These are phyloP conservation scores for Juncus effusus DNA, from an alignment of 176 grass and related monocot species.

Conservation along the genomic window DNA sequence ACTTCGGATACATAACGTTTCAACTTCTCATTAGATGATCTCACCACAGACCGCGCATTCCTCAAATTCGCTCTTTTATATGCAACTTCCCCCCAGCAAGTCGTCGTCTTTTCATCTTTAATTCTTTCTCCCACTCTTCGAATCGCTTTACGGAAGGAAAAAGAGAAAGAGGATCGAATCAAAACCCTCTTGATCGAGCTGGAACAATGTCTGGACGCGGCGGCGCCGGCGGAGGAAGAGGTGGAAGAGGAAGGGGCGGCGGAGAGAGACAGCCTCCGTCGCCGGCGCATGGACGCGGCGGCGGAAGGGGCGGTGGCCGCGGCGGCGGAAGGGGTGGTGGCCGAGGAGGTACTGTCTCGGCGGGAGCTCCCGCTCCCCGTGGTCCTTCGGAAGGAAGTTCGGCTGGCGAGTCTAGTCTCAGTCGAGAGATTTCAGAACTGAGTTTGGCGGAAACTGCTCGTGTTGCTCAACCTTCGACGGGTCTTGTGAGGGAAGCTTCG, in stretches of 20 bases:
- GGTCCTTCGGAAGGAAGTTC: neutral
- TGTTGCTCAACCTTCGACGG: neutral
- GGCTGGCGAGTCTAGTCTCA: conserved; percentile 1
- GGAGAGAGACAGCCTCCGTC: conserved; percentile 1
- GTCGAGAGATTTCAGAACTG: conserved; percentile 7
- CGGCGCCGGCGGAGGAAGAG: neutral
- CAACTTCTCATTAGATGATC: too few relatives aligned
- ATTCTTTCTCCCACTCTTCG: neutral
- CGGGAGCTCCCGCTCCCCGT: neutral
- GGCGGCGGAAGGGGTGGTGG: neutral
- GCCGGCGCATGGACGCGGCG: neutral
- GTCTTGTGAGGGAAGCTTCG: neutral
- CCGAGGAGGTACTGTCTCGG: neutral
- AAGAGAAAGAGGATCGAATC: too few relatives aligned
- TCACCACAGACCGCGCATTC: too few relatives aligned
- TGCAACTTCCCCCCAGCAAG: too few relatives aligned
- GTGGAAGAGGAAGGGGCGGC: conserved; percentile 11
- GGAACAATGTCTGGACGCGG: conserved; percentile 14
- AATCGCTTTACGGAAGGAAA: neutral
- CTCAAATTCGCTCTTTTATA: too few relatives aligned
- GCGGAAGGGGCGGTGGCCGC: neutral
- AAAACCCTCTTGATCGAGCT: too few relatives aligned
- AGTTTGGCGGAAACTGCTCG: neutral
- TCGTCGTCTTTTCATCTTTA: neutral
- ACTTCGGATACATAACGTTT: too few relatives aligned